Base-by-base conservation (phyloP, 441 rosid species). In the Biscutella laevigata region DNA sequence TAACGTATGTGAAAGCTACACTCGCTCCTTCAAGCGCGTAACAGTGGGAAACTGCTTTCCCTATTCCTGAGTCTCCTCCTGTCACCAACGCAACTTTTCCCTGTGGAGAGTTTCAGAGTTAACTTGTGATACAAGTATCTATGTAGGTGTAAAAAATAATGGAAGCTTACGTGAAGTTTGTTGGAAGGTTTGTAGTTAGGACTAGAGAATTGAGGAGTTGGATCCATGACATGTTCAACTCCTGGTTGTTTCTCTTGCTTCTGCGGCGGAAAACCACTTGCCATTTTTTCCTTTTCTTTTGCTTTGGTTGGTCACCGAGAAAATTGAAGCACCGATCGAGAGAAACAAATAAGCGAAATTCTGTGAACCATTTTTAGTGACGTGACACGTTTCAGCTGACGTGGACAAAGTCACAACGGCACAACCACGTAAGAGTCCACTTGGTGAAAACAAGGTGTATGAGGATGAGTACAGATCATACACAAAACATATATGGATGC, bases 41-140 rank as follows among this genome's bases (percentile, higher is more conserved):
- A 39, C 46, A 58, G 54, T 71, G 61, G 57, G 78, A 60, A 52
- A 82, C 85, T 0, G 91, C 88, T 66, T 79, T 46, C 13, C 96
- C 88, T 20, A 84, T 84, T 24, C 91, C 96, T 0, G 88, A 88
- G 61, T 84, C 91, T 7, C 96, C 94, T 4, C 89, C 89, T 0
- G 89, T 88, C 38, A 85, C 82, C 5, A 85, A 57, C 1, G 91
- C 82, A 32, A 88, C 85, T 75, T 58, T 81, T 34, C 92, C 95
- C 85, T 81, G 56, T 44, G 6, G 11, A 40, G 37, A 37, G 0
- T 35, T 32, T 35, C 12, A 48, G 2, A 46, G 3, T 20, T 46
- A 24, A 5, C 50, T 38, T 63, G 50, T 47, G 0, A 16, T 25
- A 64, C 57, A 63, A 22, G 51, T 13, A 46, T 1, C 25, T 16